phyloP scores from a whole-genome alignment of 2,329 filamentous ascomycete genomes.

The Tetracladium maxilliforme region DNA sequence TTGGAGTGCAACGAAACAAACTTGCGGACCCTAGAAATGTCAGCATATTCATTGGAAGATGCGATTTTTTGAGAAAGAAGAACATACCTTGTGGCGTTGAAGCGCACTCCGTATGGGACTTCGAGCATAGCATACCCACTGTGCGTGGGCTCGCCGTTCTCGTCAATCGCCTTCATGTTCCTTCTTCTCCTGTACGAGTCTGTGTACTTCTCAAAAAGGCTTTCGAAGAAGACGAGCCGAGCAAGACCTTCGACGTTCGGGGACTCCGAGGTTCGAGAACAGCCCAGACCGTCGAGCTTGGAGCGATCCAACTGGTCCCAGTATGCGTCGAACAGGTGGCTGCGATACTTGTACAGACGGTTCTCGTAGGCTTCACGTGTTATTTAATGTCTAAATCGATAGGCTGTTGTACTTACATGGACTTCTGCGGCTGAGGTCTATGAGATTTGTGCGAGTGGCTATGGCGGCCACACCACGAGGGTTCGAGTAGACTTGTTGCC shows the following conservation, averaged over 20 bases:
- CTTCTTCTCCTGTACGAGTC: constrained; percentile 56
- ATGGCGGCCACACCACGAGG: constrained; percentile 66
- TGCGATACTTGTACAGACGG: constrained; percentile 72
- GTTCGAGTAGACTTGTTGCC: constrained; percentile 63
- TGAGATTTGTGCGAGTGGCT: constrained; percentile 68
- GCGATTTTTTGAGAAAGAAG: no score
- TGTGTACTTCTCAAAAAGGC: constrained; percentile 58
- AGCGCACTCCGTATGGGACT: constrained; percentile 49
- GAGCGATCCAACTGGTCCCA: constrained; percentile 63
- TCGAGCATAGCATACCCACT: constrained; percentile 70
- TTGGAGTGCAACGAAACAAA: constrained; percentile 53
- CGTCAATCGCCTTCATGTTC: constrained; percentile 63
- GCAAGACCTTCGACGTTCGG: constrained; percentile 75
- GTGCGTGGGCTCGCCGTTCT: constrained; percentile 67
- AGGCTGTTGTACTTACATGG: constrained; percentile 31
- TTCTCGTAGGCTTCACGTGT: constrained; percentile 77
- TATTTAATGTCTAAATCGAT: no score
- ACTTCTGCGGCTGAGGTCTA: constrained; percentile 66
- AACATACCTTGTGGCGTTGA: constrained; percentile 58
- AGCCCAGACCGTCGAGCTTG: no score
- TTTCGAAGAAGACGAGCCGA: constrained; percentile 65
- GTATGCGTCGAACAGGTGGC: constrained; percentile 71
- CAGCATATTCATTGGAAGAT: no score
- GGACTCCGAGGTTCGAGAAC: no score
- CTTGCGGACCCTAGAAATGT: no score